Evolutionary conservation across 2,329 filamentous ascomycete genomes (phyloP).

Genomic region (Pseudohalonectria lignicola): DNA sequence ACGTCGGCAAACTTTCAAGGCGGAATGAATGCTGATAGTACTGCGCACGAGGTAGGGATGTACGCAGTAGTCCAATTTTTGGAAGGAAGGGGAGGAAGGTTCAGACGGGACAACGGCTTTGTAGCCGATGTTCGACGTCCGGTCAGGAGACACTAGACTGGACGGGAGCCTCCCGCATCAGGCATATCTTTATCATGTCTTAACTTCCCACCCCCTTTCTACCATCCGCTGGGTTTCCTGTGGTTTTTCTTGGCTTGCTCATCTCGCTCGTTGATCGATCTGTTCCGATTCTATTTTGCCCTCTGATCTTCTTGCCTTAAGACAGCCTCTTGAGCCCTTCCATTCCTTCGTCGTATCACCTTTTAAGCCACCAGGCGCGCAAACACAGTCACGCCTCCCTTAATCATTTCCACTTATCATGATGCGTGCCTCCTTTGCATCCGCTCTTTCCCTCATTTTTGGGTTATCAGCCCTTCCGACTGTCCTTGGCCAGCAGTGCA

Average conservation of each 20-base stretch:
- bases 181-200: no score
- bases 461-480: slow-evolving; percentile 5
- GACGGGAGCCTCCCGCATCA: no score
- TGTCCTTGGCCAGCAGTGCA: slow-evolving; percentile 18
- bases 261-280: slow-evolving; percentile 3
- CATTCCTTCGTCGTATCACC: not conserved
- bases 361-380: not conserved
- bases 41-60: no score
- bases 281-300: not conserved
- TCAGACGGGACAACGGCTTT: no score
- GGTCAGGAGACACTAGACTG: no score
- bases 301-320: not conserved
- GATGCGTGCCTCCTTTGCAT: not conserved
- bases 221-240: not conserved
- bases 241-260: not conserved
- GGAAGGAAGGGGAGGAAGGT: no score
- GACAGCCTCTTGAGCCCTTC: not conserved
- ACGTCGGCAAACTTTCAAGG: no score
- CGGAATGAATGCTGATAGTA: no score
- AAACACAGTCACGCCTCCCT: not conserved
- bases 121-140: no score
- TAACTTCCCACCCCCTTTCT: not conserved
- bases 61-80: no score
- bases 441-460: slow-evolving; percentile 1
- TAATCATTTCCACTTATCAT: not conserved